Evolutionary conservation across 2,329 filamentous ascomycete genomes (phyloP), one percentile per base, ranked within the genome.

Genomic region (Fusarium liriodendri): DNA sequence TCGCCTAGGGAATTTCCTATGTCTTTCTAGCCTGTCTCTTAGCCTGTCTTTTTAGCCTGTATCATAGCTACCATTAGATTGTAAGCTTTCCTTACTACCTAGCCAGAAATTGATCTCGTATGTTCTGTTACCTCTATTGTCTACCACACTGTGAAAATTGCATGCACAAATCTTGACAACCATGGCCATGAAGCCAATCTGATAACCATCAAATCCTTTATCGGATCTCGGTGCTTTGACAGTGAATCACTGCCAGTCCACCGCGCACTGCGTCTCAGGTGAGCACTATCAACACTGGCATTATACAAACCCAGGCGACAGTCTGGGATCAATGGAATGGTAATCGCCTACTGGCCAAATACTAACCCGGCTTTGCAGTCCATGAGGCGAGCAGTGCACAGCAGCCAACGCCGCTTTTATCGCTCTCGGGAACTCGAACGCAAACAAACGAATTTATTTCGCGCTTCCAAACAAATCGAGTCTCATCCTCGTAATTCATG

Each of bases 1-100:
- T 62, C 58, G 35, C 55, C 50, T 54, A 37, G 29, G 32, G n/a
- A 32, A n/a, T 72, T 73, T 66, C 35, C 50, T 70, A 66, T 70
- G 50, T 66, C 45, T 70, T 32, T 45, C 20, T 45, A 45, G 40
- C 40, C 40, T 22, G 22, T 22, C n/a, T 22, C 22, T 22, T 22
- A 22, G 22, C 22, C 22, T 45, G 38, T 40, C 16, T 38, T n/a
- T n/a, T n/a, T 40, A 20, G 38, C 38, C 38, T 67, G 64, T 57
- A 25, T 57, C 32, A 35, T 57, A 57, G 32, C 32, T 32, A 52
- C 10, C 45, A 29, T 50, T 52, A 32, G 47, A 52, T 32, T 52
- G n/a, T 60, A 37, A 29, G 59, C 37, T 35, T 52, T 33, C 8
- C 32, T 27, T 22, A 25, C 13, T 13, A 10, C 42, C 13, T 27